Conservation (phyloP, 352 stramenopile species). For the Globisporangium heterothallicum region DNA sequence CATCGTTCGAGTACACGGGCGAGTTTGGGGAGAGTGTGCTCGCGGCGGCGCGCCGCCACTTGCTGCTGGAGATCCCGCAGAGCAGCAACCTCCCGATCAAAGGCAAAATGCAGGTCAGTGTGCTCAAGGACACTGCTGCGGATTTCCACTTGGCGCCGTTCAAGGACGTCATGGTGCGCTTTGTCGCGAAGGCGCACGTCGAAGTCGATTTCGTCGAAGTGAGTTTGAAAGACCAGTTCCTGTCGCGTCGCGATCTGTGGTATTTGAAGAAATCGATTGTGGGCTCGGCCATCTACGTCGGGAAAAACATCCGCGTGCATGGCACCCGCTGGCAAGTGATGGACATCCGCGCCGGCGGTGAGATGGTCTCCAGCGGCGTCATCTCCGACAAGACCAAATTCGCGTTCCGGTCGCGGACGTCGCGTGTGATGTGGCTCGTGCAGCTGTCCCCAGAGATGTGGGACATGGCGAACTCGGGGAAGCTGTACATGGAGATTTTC, state of each 20-base stretch:
- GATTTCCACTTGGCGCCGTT: conserved; percentile 70
- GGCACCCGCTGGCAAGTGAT: conserved; percentile 82
- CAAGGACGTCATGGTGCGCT: conserved; percentile 79
- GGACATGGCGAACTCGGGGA: conserved; percentile 87
- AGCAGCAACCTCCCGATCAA: conserved; percentile 60
- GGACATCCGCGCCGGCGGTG: conserved; percentile 81
- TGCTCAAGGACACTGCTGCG: conserved; percentile 75
- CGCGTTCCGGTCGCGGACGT: conserved; percentile 92
- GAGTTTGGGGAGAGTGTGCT: conserved; percentile 17
- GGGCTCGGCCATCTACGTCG: conserved; percentile 66
- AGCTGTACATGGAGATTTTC: conserved; percentile 90
- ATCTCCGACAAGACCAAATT: conserved; percentile 96
- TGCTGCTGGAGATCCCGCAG: conserved; percentile 75
- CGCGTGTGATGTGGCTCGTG: conserved; percentile 97
- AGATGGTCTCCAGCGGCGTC: conserved; percentile 90
- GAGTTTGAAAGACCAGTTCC: conserved; percentile 89
- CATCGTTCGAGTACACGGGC: conserved; percentile 11
- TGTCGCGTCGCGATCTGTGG: conserved; percentile 90
- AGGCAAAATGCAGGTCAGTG: conserved; percentile 75
- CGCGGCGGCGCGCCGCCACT: conserved; percentile 40
- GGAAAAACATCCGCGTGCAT: conserved; percentile 72
- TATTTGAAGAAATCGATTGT: conserved; percentile 72
- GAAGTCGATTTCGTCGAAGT: conserved; percentile 88
- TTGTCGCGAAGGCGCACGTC: conserved; percentile 70
- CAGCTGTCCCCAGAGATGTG: conserved; percentile 95